Evolutionary conservation across 768 basidiomycete species (phyloP), one percentile per base, ranked within the genome.

Genomic region (Cystobasidiopsis lactophilus): DNA sequence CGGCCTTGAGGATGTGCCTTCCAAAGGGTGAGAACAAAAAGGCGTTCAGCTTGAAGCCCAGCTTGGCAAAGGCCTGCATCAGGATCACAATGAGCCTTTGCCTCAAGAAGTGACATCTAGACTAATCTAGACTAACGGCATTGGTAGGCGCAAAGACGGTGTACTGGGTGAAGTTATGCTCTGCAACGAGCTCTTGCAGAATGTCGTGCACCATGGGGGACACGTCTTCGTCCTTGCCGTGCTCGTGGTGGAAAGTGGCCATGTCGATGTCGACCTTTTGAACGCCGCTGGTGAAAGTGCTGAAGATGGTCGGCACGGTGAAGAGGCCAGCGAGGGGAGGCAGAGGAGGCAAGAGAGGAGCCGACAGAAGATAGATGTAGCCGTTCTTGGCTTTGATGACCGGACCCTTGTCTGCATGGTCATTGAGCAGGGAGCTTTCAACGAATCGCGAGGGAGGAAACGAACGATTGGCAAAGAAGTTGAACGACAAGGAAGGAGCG

Each of bases 1-100:
- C 26, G 52, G 67, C 66, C 40, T 60, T 60, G 47, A 70, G 56
- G 29, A 62, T 62, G 16, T 52, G 41, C 24, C 59, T 50, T 23
- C 67, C 67, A 54, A 67, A 66, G 1, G 68, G 68, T 18, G 66
- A 67, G 64, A 69, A 68, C 43, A 69, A 61, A 63, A 62, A 68
- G 45, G 64, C 60, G 48, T 62, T 59, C 54, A 66, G 61, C 40
- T 60, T 59, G 27, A 53, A 52, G 7, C 57, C 55, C 38, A 35
- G 31, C 23, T 19, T 13, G 29, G 11, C 13, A 26, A 47, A 47
- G 9, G 49, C 33, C 49, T 50, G 38, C 21, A 21, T 33, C 2
- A 40, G 16, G 29, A 37, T 1, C 26, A 48, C 21, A 5, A 23
- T 37, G 9, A 5, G 2, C 3, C 5, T 14, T 2, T 5, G 24